A percentile compares a stretch with the other conserved stretches of the same genome.
These are phyloP conservation scores for Fimicolochytrium jonesii DNA, from an alignment of 192 early-diverging fungal genomes.

Conservation along the genomic window DNA sequence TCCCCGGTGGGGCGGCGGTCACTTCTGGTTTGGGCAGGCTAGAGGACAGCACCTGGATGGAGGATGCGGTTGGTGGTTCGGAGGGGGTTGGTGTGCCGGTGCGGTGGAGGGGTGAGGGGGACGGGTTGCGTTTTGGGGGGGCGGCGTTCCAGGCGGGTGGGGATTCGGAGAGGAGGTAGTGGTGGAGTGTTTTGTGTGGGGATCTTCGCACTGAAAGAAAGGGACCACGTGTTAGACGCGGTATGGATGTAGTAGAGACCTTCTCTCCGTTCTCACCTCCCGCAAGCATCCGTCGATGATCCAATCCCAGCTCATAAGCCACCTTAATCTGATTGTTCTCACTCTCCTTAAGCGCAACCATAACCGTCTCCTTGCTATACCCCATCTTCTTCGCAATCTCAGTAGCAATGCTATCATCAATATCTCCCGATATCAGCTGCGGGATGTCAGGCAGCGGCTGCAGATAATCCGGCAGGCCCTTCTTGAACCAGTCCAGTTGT, in stretches of 20 bases:
- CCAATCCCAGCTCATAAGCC: constrained; percentile 92
- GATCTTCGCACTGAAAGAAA: constrained; percentile 33
- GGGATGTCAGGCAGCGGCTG: constrained; percentile 69
- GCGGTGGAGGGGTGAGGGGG: background rate
- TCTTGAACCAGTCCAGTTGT: constrained; percentile 89
- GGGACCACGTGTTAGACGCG: background rate
- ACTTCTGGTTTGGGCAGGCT: constrained; percentile 46
- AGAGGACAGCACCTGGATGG: constrained; percentile 45
- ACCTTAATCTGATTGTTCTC: constrained; percentile 96
- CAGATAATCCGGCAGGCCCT: constrained; percentile 88
- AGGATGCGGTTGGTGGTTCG: constrained; percentile 28
- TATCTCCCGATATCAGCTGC: constrained; percentile 54
- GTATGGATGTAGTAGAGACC: too few relatives aligned
- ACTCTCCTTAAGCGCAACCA: constrained; percentile 69
- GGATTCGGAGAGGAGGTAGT: constrained; percentile 57
- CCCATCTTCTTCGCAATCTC: constrained; percentile 84
- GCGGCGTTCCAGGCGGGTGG: constrained; percentile 74
- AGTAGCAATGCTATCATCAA: constrained; percentile 76
- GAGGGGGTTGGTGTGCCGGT: constrained; percentile 17
- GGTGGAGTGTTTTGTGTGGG: constrained; percentile 55
- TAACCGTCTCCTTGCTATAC: constrained; percentile 61
- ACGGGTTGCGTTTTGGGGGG: constrained; percentile 3
- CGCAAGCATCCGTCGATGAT: constrained; percentile 55
- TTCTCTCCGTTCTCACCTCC: too few relatives aligned
- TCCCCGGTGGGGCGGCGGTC: constrained; percentile 2